Conservation (phyloP, 2,329 filamentous ascomycete species). For the Trichoderma oligosporum region DNA sequence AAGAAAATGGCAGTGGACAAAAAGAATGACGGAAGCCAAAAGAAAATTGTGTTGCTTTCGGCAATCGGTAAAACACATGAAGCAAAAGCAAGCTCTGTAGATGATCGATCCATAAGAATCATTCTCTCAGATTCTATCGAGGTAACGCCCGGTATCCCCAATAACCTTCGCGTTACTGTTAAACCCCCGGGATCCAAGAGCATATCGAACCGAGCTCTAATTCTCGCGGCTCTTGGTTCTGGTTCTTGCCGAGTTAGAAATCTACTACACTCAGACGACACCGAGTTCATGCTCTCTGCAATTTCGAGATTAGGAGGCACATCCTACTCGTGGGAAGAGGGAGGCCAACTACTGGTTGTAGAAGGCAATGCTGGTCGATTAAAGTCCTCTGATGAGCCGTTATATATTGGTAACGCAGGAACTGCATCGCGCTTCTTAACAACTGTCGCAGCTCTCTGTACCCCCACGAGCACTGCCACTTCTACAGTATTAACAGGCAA, state of each 20-base stretch:
- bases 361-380: conserved; percentile 86
- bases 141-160: conserved; percentile 68
- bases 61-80: conserved; percentile 87
- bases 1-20: conserved; percentile 97
- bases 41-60: conserved; percentile 91
- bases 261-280: conserved; percentile 92
- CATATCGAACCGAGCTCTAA: conserved; percentile 89
- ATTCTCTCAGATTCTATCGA: conserved; percentile 75
- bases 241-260: conserved; percentile 88
- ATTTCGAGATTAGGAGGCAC: conserved; percentile 79
- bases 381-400: conserved; percentile 66
- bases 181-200: conserved; percentile 94
- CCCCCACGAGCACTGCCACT: conserved; percentile 53
- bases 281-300: conserved; percentile 95
- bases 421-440: conserved; percentile 95
- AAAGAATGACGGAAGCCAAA: conserved; percentile 93
- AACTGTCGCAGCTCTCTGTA: conserved; percentile 81
- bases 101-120: conserved; percentile 77
- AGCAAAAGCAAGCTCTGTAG: conserved; percentile 81
- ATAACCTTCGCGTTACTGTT: conserved; percentile 65
- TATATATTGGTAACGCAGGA: conserved; percentile 95
- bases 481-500: conserved; percentile 88
- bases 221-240: conserved; percentile 85
- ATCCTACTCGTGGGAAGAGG: conserved; percentile 88
- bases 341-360: conserved; percentile 85